Evolutionary conservation across 768 basidiomycete genomes (phyloP), one percentile per base, ranked within the genome.

Genomic region (Dioszegia crocea): DNA sequence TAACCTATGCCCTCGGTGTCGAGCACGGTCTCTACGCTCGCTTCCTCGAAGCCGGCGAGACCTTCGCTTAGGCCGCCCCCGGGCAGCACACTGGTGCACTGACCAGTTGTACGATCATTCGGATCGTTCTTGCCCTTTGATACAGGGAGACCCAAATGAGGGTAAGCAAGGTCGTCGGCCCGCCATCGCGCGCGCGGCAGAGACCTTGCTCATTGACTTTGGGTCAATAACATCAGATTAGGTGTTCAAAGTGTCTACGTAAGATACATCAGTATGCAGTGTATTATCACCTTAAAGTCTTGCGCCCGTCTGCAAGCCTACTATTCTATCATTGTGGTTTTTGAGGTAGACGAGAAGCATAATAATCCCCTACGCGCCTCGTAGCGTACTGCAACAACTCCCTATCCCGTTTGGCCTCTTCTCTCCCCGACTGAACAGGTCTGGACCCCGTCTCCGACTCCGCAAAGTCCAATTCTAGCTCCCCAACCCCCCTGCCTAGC

Each of bases 1-100:
- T 93, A 46, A 88, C 89, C 2, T 97, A 94, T 66, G 83, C 83
- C 3, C 77, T 96, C 0, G 91, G 91, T 1, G 85, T 87, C 57
- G 86, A 89, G 62, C 89, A 93, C 73, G 87, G 84, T 0, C 77
- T 91, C 6, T 87, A 81, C 49, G 31, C 59, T 3, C 54, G 55
- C 27, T 49, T 72, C 56, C 4, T 41, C 45, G 30, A 40, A 24
- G 8, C 51, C 19, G 39, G 39, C 23, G 36, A 26, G 14, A 26
- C 33, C 31, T 48, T 31, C 27, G 30, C 16, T 29, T 48, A 26
- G 24, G 47, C 30, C 23, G 8, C 36, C 36, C 9, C 40, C 40
- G 17, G 47, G 6, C 5, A n/a, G 17, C 27, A 5, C 17, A 48
- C 47, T 48, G 47, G 47, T 19, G 19, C 47, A n/a, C 29, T 29